Percentiles rank a stretch among this genome's conserved stretches.
phyloP scores from a whole-genome alignment of 2,329 filamentous ascomycete genomes.

The Parascedosporium putredinis region DNA sequence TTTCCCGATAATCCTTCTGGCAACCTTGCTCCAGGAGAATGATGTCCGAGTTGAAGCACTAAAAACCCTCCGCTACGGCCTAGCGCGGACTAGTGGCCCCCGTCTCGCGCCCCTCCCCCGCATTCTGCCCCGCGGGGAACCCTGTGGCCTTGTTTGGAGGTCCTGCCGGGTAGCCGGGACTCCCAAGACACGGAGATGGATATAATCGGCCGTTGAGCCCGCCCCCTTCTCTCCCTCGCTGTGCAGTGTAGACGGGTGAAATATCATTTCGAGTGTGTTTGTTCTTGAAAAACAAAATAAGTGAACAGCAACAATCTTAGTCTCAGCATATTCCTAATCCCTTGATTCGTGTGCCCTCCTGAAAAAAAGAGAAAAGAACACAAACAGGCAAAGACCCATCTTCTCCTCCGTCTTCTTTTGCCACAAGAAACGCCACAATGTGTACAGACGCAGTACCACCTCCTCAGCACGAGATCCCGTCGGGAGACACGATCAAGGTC shows the following conservation, averaged over 20 bases:
- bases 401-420: neutral
- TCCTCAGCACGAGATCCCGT: neutral
- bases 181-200: no score
- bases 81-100: neutral
- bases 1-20: neutral
- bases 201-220: neutral
- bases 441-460: neutral
- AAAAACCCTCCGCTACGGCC: no score
- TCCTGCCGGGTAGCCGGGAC: neutral
- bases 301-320: no score
- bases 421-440: neutral
- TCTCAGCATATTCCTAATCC: no score
- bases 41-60: no score
- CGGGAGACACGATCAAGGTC: constrained; percentile 9
- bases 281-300: no score
- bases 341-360: no score
- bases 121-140: neutral
- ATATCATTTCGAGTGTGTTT: no score
- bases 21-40: neutral
- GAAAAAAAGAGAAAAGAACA: no score
- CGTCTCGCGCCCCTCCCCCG: neutral
- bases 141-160: neutral
- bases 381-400: neutral
- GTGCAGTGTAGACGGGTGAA: no score
- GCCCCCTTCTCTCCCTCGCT: no score